These are phyloP conservation scores for Fusarium keratoplasticum DNA, from an alignment of 2,329 filamentous ascomycete species.

Conservation along the genomic window DNA sequence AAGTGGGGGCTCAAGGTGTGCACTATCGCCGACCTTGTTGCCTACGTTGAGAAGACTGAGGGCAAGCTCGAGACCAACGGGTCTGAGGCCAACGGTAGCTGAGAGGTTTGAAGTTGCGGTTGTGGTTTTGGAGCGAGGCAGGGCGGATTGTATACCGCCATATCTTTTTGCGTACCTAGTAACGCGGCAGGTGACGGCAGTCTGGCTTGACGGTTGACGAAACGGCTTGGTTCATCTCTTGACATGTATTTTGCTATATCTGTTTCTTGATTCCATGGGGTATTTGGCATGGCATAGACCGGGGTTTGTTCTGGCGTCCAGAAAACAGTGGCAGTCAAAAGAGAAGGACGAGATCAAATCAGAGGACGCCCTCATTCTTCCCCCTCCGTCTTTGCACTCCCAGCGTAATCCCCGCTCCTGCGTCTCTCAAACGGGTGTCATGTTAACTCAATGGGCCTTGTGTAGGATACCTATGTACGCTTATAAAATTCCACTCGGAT, in stretches of 20 bases:
- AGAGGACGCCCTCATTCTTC: constrained; percentile 6
- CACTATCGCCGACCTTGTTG: constrained; percentile 91
- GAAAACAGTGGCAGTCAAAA: constrained; percentile 34
- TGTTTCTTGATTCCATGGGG: constrained; percentile 35
- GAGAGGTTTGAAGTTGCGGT: constrained; percentile 7
- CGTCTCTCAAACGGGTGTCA: background rate
- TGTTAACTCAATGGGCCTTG: background rate
- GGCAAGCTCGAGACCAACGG: constrained; percentile 64
- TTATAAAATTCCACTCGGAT: background rate
- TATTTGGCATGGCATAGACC: constrained; percentile 35
- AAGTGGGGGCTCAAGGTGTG: constrained; percentile 92
- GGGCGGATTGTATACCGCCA: background rate
- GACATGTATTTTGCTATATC: constrained; percentile 31
- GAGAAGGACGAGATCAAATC: constrained; percentile 10
- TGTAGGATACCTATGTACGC: background rate
- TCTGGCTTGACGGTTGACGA: constrained; percentile 12
- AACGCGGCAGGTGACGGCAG: constrained; percentile 5
- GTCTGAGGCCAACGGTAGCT: constrained; percentile 31
- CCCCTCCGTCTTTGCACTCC: background rate
- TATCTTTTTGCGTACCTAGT: background rate
- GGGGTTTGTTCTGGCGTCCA: constrained; percentile 35
- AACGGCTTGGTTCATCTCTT: constrained; percentile 18
- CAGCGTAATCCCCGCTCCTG: background rate
- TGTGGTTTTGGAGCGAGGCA: background rate
- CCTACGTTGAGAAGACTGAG: constrained; percentile 81